A percentile compares a stretch with the other conserved stretches of the same genome.
Conservation (phyloP, 139 green algal genomes). For the Micromonas pusilla region DNA sequence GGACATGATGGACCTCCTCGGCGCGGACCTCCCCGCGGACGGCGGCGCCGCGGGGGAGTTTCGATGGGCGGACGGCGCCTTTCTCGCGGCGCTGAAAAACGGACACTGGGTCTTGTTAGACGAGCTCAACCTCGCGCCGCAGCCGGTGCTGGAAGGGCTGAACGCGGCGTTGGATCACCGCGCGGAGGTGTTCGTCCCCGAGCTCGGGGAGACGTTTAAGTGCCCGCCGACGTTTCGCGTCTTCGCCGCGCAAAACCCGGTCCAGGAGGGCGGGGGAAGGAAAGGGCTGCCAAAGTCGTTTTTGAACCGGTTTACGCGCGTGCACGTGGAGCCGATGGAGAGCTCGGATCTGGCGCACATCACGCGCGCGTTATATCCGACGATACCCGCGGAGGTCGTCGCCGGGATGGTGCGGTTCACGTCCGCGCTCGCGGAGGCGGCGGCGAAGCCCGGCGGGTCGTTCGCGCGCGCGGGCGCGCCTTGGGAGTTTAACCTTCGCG, state of each 20-base stretch:
- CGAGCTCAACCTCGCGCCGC: conserved; percentile 93
- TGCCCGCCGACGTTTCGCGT: conserved; percentile 71
- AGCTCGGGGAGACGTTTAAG: conserved; percentile 69
- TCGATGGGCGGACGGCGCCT: conserved; percentile 84
- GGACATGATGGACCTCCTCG: conserved; percentile 99
- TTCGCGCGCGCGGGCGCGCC: conserved; percentile 74
- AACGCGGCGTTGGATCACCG: conserved; percentile 95
- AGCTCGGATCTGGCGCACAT: conserved; percentile 73
- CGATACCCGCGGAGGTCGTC: conserved; percentile 48
- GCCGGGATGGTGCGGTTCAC: conserved; percentile 74
- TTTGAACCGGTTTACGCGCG: conserved; percentile 92
- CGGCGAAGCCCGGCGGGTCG: conserved; percentile 35
- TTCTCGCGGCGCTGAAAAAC: conserved; percentile 76
- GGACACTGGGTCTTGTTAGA: conserved; percentile 97
- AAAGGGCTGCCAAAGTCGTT: conserved; percentile 94
- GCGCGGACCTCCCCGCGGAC: conserved; percentile 81
- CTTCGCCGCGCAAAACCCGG: conserved; percentile 84
- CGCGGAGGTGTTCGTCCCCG: conserved; percentile 86
- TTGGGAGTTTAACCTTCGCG: conserved; percentile 98
- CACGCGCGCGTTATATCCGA: conserved; percentile 55
- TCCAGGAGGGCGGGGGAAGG: conserved; percentile 81
- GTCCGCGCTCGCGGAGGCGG: conserved; percentile 50
- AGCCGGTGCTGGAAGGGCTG: conserved; percentile 83
- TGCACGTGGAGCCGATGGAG: conserved; percentile 77
- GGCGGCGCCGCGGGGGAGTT: conserved; percentile 79